A percentile compares a stretch with the other conserved stretches of the same genome.
phyloP scores from a whole-genome alignment of 2,329 filamentous ascomycete genomes.

The Fonsecaea multimorphosa region DNA sequence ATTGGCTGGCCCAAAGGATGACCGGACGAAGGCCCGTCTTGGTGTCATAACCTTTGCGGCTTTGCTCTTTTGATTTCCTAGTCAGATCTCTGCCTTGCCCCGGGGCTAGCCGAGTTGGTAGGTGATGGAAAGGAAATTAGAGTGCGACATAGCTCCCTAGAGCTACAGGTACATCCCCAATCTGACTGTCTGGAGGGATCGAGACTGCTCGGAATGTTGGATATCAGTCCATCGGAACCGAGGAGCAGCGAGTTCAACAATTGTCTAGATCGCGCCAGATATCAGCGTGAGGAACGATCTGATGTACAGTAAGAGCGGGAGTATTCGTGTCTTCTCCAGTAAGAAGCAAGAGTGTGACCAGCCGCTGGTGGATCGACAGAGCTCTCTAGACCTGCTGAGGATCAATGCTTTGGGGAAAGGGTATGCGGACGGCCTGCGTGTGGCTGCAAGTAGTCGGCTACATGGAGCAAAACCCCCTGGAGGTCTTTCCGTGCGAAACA shows the following conservation, averaged over 20 bases:
- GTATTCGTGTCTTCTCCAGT: neutral
- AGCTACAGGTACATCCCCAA: neutral
- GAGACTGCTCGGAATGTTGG: neutral
- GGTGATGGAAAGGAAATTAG: neutral
- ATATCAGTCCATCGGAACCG: neutral
- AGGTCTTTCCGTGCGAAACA: neutral
- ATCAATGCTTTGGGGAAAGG: slow-evolving; percentile 10
- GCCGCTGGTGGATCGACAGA: neutral
- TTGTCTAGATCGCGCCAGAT: neutral
- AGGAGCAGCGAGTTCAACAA: neutral
- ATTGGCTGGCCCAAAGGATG: slow-evolving; percentile 14
- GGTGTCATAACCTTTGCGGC: neutral
- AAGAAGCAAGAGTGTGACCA: neutral
- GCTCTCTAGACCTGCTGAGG: neutral
- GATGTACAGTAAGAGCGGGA: neutral
- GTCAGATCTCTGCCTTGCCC: slow-evolving; percentile 9
- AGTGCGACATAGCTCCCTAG: neutral
- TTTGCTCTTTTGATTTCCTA: neutral
- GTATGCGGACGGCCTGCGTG: neutral
- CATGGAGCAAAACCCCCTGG: neutral
- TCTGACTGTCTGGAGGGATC: neutral
- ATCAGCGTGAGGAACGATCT: neutral
- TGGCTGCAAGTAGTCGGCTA: slow-evolving; percentile 8
- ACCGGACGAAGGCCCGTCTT: slow-evolving; percentile 2
- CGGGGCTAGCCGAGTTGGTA: slow-evolving; percentile 5